These are phyloP conservation scores for Pichia membranifaciens DNA, from an alignment of 805 yeast species.

Conservation along the genomic window DNA sequence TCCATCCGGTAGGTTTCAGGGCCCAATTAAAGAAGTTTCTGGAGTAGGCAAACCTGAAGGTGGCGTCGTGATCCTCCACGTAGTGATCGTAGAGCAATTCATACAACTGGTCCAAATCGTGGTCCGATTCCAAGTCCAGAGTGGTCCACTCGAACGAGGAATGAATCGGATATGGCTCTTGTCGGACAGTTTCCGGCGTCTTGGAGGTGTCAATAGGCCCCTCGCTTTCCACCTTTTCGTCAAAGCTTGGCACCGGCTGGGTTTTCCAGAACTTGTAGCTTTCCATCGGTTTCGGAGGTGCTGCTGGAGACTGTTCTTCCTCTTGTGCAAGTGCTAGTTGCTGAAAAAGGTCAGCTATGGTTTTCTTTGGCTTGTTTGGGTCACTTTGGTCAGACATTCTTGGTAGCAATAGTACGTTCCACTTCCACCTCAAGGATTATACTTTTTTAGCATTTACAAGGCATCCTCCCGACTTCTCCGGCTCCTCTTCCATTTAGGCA, in stretches of 20 bases:
- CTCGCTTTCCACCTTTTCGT: slow-evolving; percentile 58
- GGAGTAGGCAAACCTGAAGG: slow-evolving; percentile 86
- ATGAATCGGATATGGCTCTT: slow-evolving; percentile 63
- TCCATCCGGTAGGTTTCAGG: slow-evolving; percentile 89
- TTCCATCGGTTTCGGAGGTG: slow-evolving; percentile 67
- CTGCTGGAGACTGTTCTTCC: slow-evolving; percentile 45
- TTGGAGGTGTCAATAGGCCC: slow-evolving; percentile 75
- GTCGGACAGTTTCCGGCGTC: slow-evolving; percentile 66
- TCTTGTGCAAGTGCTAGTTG: slow-evolving; percentile 47
- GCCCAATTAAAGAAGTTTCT: slow-evolving; percentile 88
- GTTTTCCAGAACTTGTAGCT: slow-evolving; percentile 97
- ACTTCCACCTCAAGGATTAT: too few species aligned
- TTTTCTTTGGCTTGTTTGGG: slow-evolving; percentile 23
- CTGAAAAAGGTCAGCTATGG: slow-evolving; percentile 56
- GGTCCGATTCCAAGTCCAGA: slow-evolving; percentile 51
- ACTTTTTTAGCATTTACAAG: too few species aligned
- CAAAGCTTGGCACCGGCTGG: slow-evolving; percentile 84
- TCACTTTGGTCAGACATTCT: slow-evolving; percentile 7
- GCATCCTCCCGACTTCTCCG: too few species aligned
- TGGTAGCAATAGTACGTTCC: background rate
- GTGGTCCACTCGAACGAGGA: slow-evolving; percentile 86
- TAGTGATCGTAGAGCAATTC: slow-evolving; percentile 79
- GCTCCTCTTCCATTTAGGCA: too few species aligned
- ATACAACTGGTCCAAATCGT: slow-evolving; percentile 71
- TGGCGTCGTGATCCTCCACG: slow-evolving; percentile 90